Percentiles rank a stretch among this genome's conserved stretches.
phyloP scores from a whole-genome alignment of 257 asterid genomes.

The Nicotiana knightiana region DNA sequence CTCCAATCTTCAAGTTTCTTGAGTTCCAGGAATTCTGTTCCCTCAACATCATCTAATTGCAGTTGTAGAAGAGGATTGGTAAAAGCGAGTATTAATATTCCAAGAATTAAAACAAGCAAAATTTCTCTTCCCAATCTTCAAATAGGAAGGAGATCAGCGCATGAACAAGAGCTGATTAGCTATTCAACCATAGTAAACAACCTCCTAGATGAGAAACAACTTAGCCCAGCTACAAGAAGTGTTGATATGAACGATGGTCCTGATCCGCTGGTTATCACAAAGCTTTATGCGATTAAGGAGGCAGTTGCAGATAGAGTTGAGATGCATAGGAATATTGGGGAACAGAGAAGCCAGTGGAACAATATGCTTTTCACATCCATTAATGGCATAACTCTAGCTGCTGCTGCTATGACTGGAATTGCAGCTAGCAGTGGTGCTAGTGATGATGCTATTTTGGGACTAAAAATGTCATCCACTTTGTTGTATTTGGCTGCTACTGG shows the following conservation, averaged over 20 bases:
- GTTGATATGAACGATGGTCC: neutral
- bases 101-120: neutral
- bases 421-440: constrained; percentile 14
- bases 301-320: constrained; percentile 55
- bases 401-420: constrained; percentile 18
- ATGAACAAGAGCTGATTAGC: neutral
- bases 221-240: neutral
- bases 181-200: neutral
- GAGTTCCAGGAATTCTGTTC: neutral
- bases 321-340: constrained; percentile 50
- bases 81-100: neutral
- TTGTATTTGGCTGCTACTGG: constrained; percentile 34
- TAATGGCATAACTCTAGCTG: constrained; percentile 46
- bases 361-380: constrained; percentile 35
- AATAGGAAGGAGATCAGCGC: neutral
- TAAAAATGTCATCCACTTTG: constrained; percentile 22
- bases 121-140: neutral
- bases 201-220: neutral
- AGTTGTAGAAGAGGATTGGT: neutral
- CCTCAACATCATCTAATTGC: neutral
- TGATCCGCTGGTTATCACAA: constrained; percentile 24
- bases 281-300: constrained; percentile 49
- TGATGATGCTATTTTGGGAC: constrained; percentile 10
- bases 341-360: constrained; percentile 55
- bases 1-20: neutral